Conservation (phyloP, 129 eudicot species). For the Silybum marianum region DNA sequence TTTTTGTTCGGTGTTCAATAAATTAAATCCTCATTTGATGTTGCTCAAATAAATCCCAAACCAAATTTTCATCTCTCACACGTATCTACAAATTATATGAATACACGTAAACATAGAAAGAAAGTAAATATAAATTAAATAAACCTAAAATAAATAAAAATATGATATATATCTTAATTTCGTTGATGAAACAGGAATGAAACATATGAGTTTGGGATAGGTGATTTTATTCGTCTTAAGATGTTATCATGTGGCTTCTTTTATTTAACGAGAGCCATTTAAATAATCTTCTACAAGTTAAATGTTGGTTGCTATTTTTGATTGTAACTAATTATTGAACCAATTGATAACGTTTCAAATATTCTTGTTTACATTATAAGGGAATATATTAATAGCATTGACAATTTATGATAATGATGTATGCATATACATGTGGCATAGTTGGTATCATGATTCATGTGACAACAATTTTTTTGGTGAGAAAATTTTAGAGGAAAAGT, state of each 20-base stretch:
- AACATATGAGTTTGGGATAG: no score
- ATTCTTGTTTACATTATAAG: not conserved
- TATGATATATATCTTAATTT: no score
- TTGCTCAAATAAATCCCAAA: not conserved
- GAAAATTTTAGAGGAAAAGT: no score
- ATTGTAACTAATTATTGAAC: not conserved
- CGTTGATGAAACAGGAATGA: no score
- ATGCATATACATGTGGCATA: not conserved
- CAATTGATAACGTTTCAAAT: not conserved
- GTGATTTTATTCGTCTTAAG: no score
- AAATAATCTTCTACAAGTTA: not conserved
- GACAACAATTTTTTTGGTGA: no score
- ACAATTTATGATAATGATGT: not conserved
- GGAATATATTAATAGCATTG: constrained; percentile 1
- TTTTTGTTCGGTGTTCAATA: not conserved
- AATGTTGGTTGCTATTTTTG: not conserved
- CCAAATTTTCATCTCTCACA: no score
- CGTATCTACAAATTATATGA: no score
- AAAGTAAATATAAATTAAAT: no score
- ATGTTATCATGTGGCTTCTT: not conserved
- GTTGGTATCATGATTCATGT: not conserved
- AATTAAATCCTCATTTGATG: not conserved
- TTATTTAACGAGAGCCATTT: not conserved
- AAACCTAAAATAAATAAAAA: no score
- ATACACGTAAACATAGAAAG: no score